Base-by-base conservation (phyloP, 2,329 filamentous ascomycete species). In the Sclerotinia subarctica region DNA sequence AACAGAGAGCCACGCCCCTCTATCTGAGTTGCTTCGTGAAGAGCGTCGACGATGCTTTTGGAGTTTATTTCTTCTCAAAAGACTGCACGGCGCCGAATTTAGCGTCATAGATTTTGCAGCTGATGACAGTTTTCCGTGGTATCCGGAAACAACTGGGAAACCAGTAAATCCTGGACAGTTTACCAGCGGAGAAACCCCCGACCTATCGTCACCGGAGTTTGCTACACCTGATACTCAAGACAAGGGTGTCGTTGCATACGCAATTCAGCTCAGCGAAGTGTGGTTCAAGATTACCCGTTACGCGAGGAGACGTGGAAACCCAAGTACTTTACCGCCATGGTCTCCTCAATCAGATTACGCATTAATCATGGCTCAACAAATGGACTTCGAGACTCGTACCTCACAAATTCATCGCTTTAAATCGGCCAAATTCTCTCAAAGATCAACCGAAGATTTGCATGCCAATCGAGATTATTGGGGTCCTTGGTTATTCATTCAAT, bases 361-460 rank as follows among this genome's bases (percentile, higher is more conserved):
- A 0, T 80, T 78, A n/a, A 82, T 84, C 38, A 80, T 83, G 63
- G 79, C 81, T 4, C 73, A 80, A 17, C 81, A 84, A 65, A 83
- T 85, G 79, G 82, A 85, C 13, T 78, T 83, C 29, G 84, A 86
- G 71, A 84, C 82, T 8, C 78, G 79, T 3, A 81, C 85, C 71
- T 83, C 83, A 1, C 79, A 81, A 26, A 80, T 79, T 19, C 83
- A 85, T 73, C 81, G 83, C 1, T 85, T 84, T 70, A 80, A 82
- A 24, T 79, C 80, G 5, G 81, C 82, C 10, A 79, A 81, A n/a
- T 80, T 85, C 59, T 78, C 77, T 0, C 79, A 83, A 24, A 77
- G 79, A 42, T 76, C 79, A 0, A 67, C 76, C 0, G 80, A 81
- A 29, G 78, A 81, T 10, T 73, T 86, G 3, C 78, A 83, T 67